These are phyloP conservation scores for Alternaria dauci DNA, from an alignment of 2,329 filamentous ascomycete genomes.

Conservation along the genomic window DNA sequence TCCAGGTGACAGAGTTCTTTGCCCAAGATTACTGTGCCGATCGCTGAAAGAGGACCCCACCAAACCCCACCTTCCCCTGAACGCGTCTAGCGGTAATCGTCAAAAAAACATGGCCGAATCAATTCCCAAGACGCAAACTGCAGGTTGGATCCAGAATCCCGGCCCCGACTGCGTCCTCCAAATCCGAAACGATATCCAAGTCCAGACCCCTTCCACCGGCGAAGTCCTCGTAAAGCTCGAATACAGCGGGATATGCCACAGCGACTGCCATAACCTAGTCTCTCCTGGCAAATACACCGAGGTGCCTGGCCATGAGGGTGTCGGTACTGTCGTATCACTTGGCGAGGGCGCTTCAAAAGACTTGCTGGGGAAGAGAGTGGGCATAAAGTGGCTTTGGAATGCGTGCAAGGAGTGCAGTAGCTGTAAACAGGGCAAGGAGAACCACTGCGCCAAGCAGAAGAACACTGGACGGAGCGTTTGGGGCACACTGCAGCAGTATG, in stretches of 20 bases:
- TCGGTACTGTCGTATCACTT: constrained; percentile 53
- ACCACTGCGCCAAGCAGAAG: constrained; percentile 54
- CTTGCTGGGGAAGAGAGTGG: constrained; percentile 51
- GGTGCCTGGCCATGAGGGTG: constrained; percentile 59
- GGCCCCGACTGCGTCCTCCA: constrained; percentile 46
- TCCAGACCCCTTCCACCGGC: constrained; percentile 50
- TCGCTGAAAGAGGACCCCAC: neutral
- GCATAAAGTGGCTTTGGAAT: constrained; percentile 58
- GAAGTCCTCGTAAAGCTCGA: constrained; percentile 59
- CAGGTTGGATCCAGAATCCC: constrained; percentile 50
- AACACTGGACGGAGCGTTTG: constrained; percentile 53
- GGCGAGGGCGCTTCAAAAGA: constrained; percentile 37
- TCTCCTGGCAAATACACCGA: constrained; percentile 56
- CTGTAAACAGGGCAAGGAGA: constrained; percentile 50
- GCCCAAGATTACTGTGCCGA: neutral
- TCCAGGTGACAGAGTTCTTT: neutral
- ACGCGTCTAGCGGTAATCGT: neutral
- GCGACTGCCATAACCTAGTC: constrained; percentile 57
- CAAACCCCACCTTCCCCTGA: neutral
- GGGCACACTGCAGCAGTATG: constrained; percentile 50
- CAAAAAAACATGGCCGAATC: constrained; percentile 3
- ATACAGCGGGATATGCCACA: constrained; percentile 59
- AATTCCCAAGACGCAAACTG: constrained; percentile 47
- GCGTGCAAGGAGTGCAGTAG: constrained; percentile 52
- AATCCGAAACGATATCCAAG: constrained; percentile 46